Base-by-base conservation (phyloP, 148 eudicot species). In the Vaccinium darrowii region DNA sequence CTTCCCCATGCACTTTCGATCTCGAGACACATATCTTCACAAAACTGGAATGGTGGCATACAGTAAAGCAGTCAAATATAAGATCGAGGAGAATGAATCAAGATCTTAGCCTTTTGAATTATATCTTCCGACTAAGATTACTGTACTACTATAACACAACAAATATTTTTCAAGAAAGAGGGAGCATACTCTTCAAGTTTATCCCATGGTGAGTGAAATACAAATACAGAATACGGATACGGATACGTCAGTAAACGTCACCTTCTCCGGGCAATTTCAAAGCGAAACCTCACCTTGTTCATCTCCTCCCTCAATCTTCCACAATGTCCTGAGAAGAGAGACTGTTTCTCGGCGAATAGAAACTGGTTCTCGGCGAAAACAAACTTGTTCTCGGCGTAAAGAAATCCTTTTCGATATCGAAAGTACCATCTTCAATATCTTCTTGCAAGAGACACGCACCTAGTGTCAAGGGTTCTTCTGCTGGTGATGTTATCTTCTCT, bases 271-370 rank as follows among this genome's bases (percentile, higher is more conserved):
- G 19, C 13, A n/a, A 23, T 27, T 65, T 43, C 5, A 43, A 43
- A 43, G 7, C 47, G 39, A 36, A 36, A 36, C 39, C 39, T 36
- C 39, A 36, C 39, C 39, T 36, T 36, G 39, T 36, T 36, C 82
- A 56, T 79, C 65, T 15, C 52, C 84, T 56, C 10, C 75, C 49
- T 81, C 84, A 21, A 21, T 81, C 83, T 39, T 79, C 81, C 76
- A 21, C 79, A 21, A 81, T 12, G 33, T 50, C 82, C 4, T 47
- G 80, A 2, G 79, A 39, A 0, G 79, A 79, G 47, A 47, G 82
- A 78, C 85, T 82, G 14, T 23, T 53, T 43, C 60, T 87, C 2
- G 89, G 86, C 1, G 86, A 81, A 58, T 52, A 87, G 49, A 81
- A 87, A 16, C 33, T 63, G 43, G 36, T 71, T 71, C 75, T 30